Base-by-base conservation (phyloP, 208 protist species). In the Leishmania guyanensis region DNA sequence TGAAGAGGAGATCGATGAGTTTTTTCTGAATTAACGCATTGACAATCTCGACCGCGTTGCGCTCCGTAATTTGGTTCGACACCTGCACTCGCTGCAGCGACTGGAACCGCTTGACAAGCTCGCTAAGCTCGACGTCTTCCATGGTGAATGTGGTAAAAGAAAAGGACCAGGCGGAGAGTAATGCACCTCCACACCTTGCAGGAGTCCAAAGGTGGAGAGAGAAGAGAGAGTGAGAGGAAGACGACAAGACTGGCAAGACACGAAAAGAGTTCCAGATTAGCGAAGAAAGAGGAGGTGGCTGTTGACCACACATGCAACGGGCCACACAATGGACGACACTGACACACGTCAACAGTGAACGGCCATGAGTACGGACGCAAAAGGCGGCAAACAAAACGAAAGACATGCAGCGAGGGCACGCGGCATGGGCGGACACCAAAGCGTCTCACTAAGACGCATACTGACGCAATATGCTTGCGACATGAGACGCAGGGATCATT, bases 21-120 rank as follows among this genome's bases (percentile, higher is more conserved):
- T 93, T 91, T 66, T 90, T 89, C 74, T 91, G 83, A n/a, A 92
- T 64, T 4, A 96, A 75, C 39, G 88, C 79, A 79, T 94, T 96
- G 16, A 93, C 88, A 54, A 96, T 96, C 81, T 96, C 93, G 5
- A 96, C 90, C 22, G 91, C 91, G 73, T 96, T 96, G 60, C 93
- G 91, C 86, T 96, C 93, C 1, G 86, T 90, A 66, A 96, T 96
- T 62, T 92, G 87, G 77, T 87, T 90, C 36, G 89, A 83, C 62
- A 94, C 82, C 56, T 93, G 85, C 64, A 92, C 87, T 56, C 78
- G 80, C 62, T 96, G 93, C 43, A 96, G 88, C 16, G 87, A 83
- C 70, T 94, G 93, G 77, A 96, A 96, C 64, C 84, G 85, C 79
- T 85, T 82, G 54, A 96, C 87, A 12, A 96, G 85, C 79, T 91